These are phyloP conservation scores for Aspergillus carlsbadensis DNA, from an alignment of 495 filamentous ascomycete genomes.

Conservation along the genomic window DNA sequence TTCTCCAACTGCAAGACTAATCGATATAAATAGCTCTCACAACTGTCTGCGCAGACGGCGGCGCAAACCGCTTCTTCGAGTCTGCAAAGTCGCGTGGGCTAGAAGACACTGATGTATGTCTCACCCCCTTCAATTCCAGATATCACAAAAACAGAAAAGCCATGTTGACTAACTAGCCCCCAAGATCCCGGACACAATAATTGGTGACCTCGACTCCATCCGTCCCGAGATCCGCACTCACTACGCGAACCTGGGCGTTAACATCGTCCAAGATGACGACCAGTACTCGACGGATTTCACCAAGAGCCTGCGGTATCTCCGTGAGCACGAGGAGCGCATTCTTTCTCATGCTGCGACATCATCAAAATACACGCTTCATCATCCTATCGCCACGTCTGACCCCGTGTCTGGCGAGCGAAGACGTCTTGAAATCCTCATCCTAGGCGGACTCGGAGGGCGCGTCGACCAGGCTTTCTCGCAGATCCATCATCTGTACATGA, in stretches of 20 bases:
- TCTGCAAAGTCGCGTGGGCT: slow-evolving; percentile 30
- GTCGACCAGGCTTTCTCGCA: slow-evolving; percentile 91
- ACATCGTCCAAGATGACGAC: slow-evolving; percentile 65
- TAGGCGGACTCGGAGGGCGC: slow-evolving; percentile 85
- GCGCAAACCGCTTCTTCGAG: slow-evolving; percentile 78
- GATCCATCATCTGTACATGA: slow-evolving; percentile 70
- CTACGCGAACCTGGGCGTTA: slow-evolving; percentile 54
- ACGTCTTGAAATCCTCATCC: slow-evolving; percentile 56
- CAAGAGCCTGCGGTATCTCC: slow-evolving; percentile 70
- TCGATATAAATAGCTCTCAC: slow-evolving; percentile 45
- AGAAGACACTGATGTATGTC: slow-evolving; percentile 42
- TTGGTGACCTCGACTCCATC: slow-evolving; percentile 90
- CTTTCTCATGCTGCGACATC: slow-evolving; percentile 15
- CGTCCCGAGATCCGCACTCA: slow-evolving; percentile 52
- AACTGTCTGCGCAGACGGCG: slow-evolving; percentile 83
- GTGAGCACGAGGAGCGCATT: slow-evolving; percentile 28
- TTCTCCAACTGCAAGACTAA: not conserved
- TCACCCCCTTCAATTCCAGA: not conserved
- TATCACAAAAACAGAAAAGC: not conserved
- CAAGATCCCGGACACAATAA: slow-evolving; percentile 64
- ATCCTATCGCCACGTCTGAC: too few relatives aligned
- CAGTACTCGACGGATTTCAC: slow-evolving; percentile 85
- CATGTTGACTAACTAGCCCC: not conserved
- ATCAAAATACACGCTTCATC: not conserved
- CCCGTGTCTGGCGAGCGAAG: not conserved